phyloP scores from a whole-genome alignment of 129 eudicot species.

The Rutidosis leptorrhynchoides region DNA sequence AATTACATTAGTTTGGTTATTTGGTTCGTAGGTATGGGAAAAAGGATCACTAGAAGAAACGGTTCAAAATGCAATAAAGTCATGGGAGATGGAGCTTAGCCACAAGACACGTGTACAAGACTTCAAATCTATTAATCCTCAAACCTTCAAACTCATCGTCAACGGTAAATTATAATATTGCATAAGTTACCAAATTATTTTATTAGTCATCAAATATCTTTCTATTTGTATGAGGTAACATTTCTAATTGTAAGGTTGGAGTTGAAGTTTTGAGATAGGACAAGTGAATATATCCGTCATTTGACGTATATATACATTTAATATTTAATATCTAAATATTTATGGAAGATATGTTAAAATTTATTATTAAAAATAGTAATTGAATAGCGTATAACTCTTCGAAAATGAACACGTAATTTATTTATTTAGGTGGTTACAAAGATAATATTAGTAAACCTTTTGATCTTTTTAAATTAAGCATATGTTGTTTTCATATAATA shows the following conservation, averaged over 20 bases:
- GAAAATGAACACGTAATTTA: neutral
- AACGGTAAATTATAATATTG: slow-evolving; percentile 44
- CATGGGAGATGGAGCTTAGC: slow-evolving; percentile 95
- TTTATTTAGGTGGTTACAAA: neutral
- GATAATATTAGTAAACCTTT: neutral
- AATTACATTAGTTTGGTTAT: neutral
- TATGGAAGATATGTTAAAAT: no score
- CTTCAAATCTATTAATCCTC: slow-evolving; percentile 62
- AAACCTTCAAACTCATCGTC: slow-evolving; percentile 56
- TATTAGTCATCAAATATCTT: no score
- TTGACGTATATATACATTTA: no score
- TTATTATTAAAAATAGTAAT: no score
- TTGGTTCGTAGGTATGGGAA: slow-evolving; percentile 56
- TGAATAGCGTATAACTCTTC: neutral
- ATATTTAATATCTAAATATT: no score
- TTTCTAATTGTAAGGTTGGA: no score
- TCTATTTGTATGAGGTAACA: no score
- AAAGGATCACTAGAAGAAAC: slow-evolving; percentile 78
- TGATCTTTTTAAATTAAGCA: neutral
- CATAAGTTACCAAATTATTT: no score
- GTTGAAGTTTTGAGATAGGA: no score
- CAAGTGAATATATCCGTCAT: no score
- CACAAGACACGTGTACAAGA: slow-evolving; percentile 81
- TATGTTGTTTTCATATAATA: neutral
- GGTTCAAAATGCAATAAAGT: slow-evolving; percentile 80